Conservation (phyloP, 805 yeast genomes). For the Yarrowia sp. region DNA sequence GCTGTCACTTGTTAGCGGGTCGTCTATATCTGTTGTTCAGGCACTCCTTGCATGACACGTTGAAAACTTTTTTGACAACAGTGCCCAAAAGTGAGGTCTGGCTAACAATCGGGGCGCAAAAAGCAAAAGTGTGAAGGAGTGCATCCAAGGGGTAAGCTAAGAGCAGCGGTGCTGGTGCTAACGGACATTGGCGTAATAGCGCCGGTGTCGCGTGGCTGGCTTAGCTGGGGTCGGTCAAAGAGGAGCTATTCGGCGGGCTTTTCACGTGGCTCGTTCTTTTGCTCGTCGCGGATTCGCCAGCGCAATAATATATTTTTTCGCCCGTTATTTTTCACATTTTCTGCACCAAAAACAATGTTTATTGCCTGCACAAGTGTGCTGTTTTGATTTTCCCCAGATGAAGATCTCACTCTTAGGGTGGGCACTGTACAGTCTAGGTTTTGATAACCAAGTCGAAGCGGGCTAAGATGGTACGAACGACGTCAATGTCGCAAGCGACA, state of each 20-base stretch:
- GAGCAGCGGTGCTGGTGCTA: too few species aligned
- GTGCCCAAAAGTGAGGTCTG: too few species aligned
- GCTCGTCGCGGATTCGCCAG: neutral
- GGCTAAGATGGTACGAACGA: too few species aligned
- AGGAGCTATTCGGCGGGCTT: neutral
- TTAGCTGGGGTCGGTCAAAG: neutral
- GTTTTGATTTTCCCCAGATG: constrained; percentile 34
- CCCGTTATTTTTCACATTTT: neutral
- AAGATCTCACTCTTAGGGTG: constrained; percentile 17
- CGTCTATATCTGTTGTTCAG: neutral
- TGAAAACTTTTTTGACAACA: constrained; percentile 1
- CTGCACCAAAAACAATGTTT: neutral
- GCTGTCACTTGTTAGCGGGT: neutral
- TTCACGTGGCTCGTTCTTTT: neutral
- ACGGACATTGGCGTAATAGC: neutral
- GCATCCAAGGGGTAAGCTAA: constrained; percentile 32
- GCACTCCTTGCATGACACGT: constrained; percentile 24
- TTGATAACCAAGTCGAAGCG: too few species aligned
- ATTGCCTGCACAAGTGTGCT: neutral
- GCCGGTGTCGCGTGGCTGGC: neutral
- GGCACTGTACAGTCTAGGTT: constrained; percentile 19
- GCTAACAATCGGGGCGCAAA: neutral
- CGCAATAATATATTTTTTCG: neutral
- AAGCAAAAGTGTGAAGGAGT: constrained; percentile 12
- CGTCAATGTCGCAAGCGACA: too few species aligned